Percentiles rank a stretch among this genome's conserved stretches.
These are phyloP conservation scores for Termitomyces sp. DNA, from an alignment of 768 basidiomycete genomes.

Conservation along the genomic window DNA sequence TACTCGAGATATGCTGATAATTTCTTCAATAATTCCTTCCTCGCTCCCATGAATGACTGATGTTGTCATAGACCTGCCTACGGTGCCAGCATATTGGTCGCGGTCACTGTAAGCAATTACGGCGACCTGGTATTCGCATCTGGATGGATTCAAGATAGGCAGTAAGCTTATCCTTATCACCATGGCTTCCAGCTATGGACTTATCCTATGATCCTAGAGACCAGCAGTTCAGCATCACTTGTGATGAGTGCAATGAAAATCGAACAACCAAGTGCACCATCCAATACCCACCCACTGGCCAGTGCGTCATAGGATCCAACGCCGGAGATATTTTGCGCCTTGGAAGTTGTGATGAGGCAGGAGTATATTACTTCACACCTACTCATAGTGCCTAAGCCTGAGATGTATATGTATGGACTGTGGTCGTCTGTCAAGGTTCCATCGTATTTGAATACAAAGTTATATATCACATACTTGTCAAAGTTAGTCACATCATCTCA, in stretches of 20 bases:
- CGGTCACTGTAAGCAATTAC: constrained; percentile 8
- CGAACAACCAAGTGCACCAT: constrained; percentile 4
- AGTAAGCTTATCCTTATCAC: background rate
- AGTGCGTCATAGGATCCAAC: constrained; percentile 8
- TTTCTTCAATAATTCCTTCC: background rate
- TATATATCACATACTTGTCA: too few species aligned
- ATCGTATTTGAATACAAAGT: too few species aligned
- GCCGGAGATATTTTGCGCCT: constrained; percentile 6
- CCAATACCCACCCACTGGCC: constrained; percentile 7
- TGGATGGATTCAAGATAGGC: background rate
- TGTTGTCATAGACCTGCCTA: background rate
- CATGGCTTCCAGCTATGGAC: background rate
- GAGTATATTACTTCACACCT: constrained; percentile 4
- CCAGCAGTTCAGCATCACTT: constrained; percentile 13
- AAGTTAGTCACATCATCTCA: too few species aligned
- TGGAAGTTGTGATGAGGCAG: constrained; percentile 8
- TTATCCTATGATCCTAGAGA: background rate
- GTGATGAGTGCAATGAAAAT: constrained; percentile 5
- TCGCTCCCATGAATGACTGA: background rate
- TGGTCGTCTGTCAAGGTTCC: too few species aligned
- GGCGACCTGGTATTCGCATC: constrained; percentile 5
- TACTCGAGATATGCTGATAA: background rate
- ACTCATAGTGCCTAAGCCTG: background rate
- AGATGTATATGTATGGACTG: background rate
- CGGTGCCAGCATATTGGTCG: constrained; percentile 1